Base-by-base conservation (phyloP, 139 green algal species). In the Chlamydomonas applanata region DNA sequence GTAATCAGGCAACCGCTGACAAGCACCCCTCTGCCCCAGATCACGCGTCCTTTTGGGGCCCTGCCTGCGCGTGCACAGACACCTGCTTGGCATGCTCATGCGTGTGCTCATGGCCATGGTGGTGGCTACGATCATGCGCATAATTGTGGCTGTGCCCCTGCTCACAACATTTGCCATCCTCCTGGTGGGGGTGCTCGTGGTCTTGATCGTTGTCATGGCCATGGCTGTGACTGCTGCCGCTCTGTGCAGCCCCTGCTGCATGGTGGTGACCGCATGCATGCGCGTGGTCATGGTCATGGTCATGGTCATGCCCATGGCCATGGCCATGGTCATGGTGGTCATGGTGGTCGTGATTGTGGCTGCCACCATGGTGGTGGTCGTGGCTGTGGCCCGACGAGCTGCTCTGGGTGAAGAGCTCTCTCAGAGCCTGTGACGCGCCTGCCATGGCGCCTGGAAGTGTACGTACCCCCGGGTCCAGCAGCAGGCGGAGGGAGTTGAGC, bases 401-500 rank as follows among this genome's bases (percentile, higher is more conserved):
- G 44, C n/a, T n/a, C n/a, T 74, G 52, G 4, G 27, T 52, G 2
- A 67, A 30, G 53, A 35, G 52, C n/a, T 63, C 44, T 2, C 24
- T 16, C 25, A 36, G 9, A 1, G 24, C 32, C 11, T 29, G 11
- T 29, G 30, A 19, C 35, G 40, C 60, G 14, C 17, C 33, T 16
- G 3, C 30, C 17, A 59, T 24, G 11, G 22, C 52, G 20, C 33
- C 52, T 2, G 5, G 25, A 1, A 25, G 29, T 19, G 20, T 40
- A 16, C 19, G 14, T 3, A 22, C 32, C 7, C 67, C 61, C 0
- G 61, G 40, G 22, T 70, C 60, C 53, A 82, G 69, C 25, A 82
- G 76, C 65, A 72, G 65, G n/a, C 59, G 24, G 19, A 72, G 65
- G 2, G 65, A 72, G 65, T 72, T 72, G 22, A 72, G 65, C 24